Evolutionary conservation across 2,329 filamentous ascomycete species (phyloP).

Genomic region (Pseudocercospora fijiensis): DNA sequence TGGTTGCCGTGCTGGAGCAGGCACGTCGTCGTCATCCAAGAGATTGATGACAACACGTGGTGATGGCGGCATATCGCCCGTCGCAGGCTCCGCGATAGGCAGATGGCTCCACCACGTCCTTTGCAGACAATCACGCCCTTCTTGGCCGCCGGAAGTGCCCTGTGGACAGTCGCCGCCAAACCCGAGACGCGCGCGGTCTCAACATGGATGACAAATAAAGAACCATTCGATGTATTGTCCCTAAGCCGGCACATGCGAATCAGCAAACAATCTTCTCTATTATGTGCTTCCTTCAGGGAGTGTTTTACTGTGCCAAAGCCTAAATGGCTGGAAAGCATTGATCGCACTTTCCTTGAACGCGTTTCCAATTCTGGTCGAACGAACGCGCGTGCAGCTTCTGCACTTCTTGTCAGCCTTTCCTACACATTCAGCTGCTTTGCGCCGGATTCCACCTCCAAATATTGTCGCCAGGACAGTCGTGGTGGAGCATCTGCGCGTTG

Average conservation of each 20-base stretch:
- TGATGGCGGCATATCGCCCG: background rate
- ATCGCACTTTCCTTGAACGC: background rate
- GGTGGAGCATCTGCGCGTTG: background rate
- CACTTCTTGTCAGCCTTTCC: background rate
- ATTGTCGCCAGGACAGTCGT: background rate
- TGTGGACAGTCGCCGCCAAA: background rate
- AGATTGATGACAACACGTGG: background rate
- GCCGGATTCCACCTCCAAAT: background rate
- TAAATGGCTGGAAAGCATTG: background rate
- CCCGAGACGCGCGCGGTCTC: background rate
- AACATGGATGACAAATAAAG: slow-evolving; percentile 1
- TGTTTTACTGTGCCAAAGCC: background rate
- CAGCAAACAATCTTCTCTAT: background rate
- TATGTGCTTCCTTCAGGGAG: background rate
- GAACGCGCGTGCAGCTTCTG: background rate
- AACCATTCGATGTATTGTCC: background rate
- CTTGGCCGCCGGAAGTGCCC: background rate
- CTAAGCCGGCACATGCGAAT: background rate
- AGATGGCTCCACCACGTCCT: background rate
- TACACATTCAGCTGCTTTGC: background rate
- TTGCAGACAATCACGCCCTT: background rate
- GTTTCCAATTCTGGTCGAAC: background rate
- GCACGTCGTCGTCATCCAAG: background rate
- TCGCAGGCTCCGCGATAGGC: background rate
- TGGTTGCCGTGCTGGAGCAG: background rate